Base-by-base conservation (phyloP, 2,329 filamentous ascomycete species). In the Biscogniauxia marginata region DNA sequence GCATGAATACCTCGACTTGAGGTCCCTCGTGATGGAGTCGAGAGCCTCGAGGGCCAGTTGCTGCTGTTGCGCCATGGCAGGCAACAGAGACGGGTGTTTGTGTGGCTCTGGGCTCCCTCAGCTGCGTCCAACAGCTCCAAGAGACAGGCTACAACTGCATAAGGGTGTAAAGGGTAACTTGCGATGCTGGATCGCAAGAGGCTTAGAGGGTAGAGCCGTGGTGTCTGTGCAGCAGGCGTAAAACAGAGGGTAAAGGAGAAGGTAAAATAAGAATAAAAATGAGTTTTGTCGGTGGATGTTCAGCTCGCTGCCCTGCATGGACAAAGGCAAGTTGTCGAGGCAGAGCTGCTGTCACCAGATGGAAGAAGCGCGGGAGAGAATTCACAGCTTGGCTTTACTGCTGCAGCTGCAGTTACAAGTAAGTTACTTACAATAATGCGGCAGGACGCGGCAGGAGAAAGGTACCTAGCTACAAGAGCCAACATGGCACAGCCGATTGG, bases 41-140 rank as follows among this genome's bases (percentile, higher is more conserved):
- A 84, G 77, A 63, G 77, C 77, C 71, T 82, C 79, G 55, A 84
- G 74, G 64, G 82, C 80, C 68, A 83, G 73, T 66, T 79, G 77
- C 64, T 80, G 65, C 67, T 80, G 77, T 66, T 81, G 65, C 60
- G 72, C 70, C 70, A 75, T 75, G 61, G 63, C 63, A 64, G 70
- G 63, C 63, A 52, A 34, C 49, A 50, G 53, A 50, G 49, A 23
- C 49, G 46, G 23, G 23, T 20, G 25, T 7, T 30, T 7, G 25
- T 51, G 34, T 52, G 44, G 24, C 7, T 30, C 18, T 49, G 48
- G 39, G 50, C 55, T 24, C 59, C 60, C 56, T 66, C 64, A 65
- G 66, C 66, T 59, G 67, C 60, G 61, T 65, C 58, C 58, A 63
- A 66, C 67, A 70, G 68, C 69, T 68, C 66, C 63, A 66, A 59